These are phyloP conservation scores for Trichophyton equinum DNA, from an alignment of 2,329 filamentous ascomycete species.

Conservation along the genomic window DNA sequence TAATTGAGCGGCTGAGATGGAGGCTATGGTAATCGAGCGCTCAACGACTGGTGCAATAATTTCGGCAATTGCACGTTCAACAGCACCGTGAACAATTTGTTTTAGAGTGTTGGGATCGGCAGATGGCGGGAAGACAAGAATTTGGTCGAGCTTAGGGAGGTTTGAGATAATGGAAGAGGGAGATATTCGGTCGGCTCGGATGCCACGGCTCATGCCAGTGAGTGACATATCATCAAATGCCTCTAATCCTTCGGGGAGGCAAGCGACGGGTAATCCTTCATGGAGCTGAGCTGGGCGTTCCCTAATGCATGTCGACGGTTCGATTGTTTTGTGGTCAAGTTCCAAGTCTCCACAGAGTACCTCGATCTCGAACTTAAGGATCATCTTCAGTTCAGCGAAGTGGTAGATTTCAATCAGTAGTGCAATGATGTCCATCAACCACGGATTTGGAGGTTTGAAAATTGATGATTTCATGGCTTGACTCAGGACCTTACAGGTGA, in stretches of 20 bases:
- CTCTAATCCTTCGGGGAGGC: constrained; percentile 58
- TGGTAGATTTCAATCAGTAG: constrained; percentile 89
- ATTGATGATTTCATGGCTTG: constrained; percentile 76
- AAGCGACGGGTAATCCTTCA: constrained; percentile 38
- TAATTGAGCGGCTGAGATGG: constrained; percentile 90
- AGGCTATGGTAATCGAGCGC: constrained; percentile 91
- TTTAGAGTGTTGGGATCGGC: constrained; percentile 53
- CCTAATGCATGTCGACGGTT: constrained; percentile 74
- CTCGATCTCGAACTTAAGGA: constrained; percentile 97
- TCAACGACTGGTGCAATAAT: constrained; percentile 98
- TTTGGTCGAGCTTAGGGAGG: constrained; percentile 69
- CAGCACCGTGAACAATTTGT: constrained; percentile 69
- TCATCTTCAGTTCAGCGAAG: constrained; percentile 83
- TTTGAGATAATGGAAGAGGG: constrained; percentile 64
- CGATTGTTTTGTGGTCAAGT: constrained; percentile 83
- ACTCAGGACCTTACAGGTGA: constrained; percentile 88
- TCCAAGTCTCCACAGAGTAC: constrained; percentile 86
- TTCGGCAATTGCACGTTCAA: constrained; percentile 81
- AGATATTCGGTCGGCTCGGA: constrained; percentile 60
- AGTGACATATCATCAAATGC: constrained; percentile 72
- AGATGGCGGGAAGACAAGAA: constrained; percentile 65
- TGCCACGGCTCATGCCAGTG: constrained; percentile 56
- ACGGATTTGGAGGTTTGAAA: constrained; percentile 90
- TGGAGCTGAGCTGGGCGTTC: constrained; percentile 57
- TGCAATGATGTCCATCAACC: constrained; percentile 91